phyloP scores from a whole-genome alignment of 2,329 filamentous ascomycete species.

The Colletotrichum gloeosporioides region DNA sequence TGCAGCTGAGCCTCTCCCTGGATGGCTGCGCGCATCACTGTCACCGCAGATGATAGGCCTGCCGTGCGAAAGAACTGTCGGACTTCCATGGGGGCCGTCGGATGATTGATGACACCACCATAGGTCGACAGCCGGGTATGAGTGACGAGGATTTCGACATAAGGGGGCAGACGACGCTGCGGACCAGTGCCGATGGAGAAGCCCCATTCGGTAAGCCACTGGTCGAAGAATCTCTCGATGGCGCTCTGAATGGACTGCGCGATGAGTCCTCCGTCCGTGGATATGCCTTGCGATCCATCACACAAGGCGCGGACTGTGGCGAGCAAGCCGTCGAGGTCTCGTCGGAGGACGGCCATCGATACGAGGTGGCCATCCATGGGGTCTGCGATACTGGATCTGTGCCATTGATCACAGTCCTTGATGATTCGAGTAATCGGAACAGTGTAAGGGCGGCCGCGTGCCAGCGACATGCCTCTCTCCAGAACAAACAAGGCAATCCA shows the following conservation, averaged over 20 bases:
- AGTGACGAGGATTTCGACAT: constrained; percentile 76
- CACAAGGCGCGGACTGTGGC: constrained; percentile 63
- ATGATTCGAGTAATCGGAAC: constrained; percentile 71
- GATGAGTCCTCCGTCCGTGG: constrained; percentile 56
- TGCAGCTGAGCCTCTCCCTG: constrained; percentile 73
- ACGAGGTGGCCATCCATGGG: constrained; percentile 73
- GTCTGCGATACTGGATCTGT: constrained; percentile 66
- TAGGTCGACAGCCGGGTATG: constrained; percentile 79
- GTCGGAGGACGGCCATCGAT: constrained; percentile 72
- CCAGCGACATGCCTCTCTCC: constrained; percentile 74
- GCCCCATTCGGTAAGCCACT: constrained; percentile 70
- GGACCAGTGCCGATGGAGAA: constrained; percentile 59
- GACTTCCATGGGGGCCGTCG: constrained; percentile 72
- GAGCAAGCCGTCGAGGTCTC: constrained; percentile 68
- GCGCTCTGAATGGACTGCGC: constrained; percentile 63
- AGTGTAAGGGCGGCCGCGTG: constrained; percentile 71
- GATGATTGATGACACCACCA: constrained; percentile 76
- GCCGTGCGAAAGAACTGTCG: constrained; percentile 76
- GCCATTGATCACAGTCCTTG: constrained; percentile 73
- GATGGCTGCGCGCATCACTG: constrained; percentile 75
- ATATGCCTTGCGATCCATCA: constrained; percentile 56
- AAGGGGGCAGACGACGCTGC: constrained; percentile 68
- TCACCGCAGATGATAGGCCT: constrained; percentile 74
- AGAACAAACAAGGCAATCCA: constrained; percentile 78
- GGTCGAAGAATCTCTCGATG: constrained; percentile 70